A percentile compares a stretch with the other conserved stretches of the same genome.
These are phyloP conservation scores for Sarocladium strictum DNA, from an alignment of 2,329 filamentous ascomycete genomes.

Conservation along the genomic window DNA sequence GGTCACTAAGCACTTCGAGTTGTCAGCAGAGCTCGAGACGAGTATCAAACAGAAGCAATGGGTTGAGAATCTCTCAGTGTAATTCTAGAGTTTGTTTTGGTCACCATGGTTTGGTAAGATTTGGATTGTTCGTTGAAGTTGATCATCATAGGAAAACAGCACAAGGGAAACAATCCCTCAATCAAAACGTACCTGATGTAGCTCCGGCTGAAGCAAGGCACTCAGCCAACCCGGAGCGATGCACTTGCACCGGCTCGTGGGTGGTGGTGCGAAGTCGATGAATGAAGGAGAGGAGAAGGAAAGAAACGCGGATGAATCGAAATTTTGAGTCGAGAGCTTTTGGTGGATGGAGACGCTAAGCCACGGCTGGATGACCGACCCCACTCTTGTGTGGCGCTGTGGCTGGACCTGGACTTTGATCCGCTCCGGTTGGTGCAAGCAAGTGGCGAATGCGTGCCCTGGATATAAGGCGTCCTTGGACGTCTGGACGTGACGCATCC, in stretches of 20 bases:
- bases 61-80: conserved; percentile 42
- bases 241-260: background rate
- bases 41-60: background rate
- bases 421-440: conserved; percentile 13
- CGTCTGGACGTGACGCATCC: background rate
- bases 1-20: conserved; percentile 14
- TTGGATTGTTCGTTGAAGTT: conserved; percentile 54
- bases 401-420: conserved; percentile 16
- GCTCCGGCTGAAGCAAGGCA: background rate
- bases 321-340: conserved; percentile 17
- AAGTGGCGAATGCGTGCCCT: conserved; percentile 19
- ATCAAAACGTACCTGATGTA: conserved; percentile 1
- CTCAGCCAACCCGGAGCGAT: background rate
- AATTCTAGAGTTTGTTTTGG: conserved; percentile 41
- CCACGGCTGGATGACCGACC: background rate
- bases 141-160: conserved; percentile 26
- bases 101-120: conserved; percentile 55
- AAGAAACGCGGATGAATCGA: conserved; percentile 3
- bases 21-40: background rate
- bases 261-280: background rate
- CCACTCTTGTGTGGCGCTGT: conserved; percentile 29
- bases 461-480: conserved; percentile 13
- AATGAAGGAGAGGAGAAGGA: background rate
- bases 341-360: conserved; percentile 23
- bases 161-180: conserved; percentile 6